Evolutionary conservation across 805 yeast genomes (phyloP).

Genomic region (Spathaspora gorwiae): DNA sequence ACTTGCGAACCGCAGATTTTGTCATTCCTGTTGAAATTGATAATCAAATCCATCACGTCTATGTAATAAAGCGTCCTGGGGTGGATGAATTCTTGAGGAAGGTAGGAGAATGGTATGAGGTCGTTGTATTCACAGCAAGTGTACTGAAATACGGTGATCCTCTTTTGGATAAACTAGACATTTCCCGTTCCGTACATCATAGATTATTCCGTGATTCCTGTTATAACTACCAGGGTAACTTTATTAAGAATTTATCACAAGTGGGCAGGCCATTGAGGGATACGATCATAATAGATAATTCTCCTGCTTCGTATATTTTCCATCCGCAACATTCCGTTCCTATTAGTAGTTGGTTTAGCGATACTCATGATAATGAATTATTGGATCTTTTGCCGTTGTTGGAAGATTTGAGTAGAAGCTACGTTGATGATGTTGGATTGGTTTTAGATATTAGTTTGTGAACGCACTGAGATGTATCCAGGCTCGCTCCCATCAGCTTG

Average conservation of each 20-base stretch:
- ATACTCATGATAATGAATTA: conserved; percentile 93
- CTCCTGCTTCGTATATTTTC: conserved; percentile 96
- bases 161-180: conserved; percentile 79
- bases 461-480: too few relatives aligned
- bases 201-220: conserved; percentile 93
- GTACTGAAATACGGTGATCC: conserved; percentile 97
- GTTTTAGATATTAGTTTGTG: conserved; percentile 62
- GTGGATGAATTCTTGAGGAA: conserved; percentile 85
- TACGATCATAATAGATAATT: conserved; percentile 87
- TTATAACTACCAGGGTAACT: conserved; percentile 88
- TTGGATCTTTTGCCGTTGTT: conserved; percentile 86
- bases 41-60: conserved; percentile 86
- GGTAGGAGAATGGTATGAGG: conserved; percentile 86
- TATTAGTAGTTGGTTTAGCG: conserved; percentile 96
- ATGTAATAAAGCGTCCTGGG: conserved; percentile 96
- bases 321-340: conserved; percentile 99
- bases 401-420: conserved; percentile 69
- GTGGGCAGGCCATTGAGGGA: conserved; percentile 88
- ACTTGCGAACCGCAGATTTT: conserved; percentile 88
- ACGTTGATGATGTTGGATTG: conserved; percentile 79
- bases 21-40: conserved; percentile 97
- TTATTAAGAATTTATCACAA: conserved; percentile 88
- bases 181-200: conserved; percentile 74
- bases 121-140: conserved; percentile 95
- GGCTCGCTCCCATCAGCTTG: too few relatives aligned